phyloP scores from a whole-genome alignment of 257 asterid genomes.

The Osmanthus fragrans region DNA sequence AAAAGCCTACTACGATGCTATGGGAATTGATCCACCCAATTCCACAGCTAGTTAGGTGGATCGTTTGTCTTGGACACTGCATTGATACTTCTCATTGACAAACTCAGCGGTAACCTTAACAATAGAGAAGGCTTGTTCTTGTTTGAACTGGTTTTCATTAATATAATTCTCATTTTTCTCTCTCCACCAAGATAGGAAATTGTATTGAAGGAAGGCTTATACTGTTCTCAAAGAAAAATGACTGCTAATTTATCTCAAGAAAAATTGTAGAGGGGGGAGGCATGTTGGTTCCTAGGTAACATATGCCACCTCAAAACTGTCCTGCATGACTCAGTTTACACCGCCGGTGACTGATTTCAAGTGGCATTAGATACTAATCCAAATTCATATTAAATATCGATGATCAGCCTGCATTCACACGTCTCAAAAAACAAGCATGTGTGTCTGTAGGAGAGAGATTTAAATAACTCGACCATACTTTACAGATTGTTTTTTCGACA shows the following conservation, averaged over 20 bases:
- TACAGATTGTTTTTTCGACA: not conserved
- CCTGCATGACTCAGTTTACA: not conserved
- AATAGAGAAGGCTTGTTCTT: not conserved
- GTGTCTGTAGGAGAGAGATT: not conserved
- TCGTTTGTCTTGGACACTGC: not conserved
- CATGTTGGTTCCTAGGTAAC: not conserved
- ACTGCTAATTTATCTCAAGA: not conserved
- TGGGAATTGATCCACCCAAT: constrained; percentile 69
- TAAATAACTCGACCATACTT: not conserved
- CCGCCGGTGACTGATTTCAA: not conserved
- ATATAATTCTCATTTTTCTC: not conserved
- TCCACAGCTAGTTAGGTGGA: constrained; percentile 48
- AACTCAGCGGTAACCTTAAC: not conserved
- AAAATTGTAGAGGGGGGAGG: not conserved
- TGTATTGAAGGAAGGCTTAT: not conserved
- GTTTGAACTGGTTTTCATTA: not conserved
- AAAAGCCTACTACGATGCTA: constrained; percentile 56
- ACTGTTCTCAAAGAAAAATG: not conserved
- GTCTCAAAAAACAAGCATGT: not conserved
- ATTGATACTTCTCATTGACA: not conserved
- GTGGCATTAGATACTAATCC: not conserved
- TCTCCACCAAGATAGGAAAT: not conserved
- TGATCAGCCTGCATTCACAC: not conserved
- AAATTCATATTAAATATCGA: not conserved
- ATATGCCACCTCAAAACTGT: not conserved